Conservation (phyloP, 495 filamentous ascomycete species). For the Trichoderma reesei region DNA sequence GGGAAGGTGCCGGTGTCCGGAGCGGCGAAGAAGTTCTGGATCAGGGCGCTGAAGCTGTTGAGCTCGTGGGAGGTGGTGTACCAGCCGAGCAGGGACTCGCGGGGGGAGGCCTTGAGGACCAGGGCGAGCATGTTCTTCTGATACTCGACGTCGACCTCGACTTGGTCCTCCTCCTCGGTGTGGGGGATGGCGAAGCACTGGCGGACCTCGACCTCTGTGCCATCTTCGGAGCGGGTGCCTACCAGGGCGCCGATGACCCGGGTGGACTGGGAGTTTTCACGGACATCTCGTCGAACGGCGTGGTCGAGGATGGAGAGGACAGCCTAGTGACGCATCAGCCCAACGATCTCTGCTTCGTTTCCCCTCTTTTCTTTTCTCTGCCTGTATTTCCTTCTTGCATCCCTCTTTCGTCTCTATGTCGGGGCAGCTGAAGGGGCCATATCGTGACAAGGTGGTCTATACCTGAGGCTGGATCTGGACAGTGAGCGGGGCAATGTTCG, state of each 20-base stretch:
- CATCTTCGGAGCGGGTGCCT: conserved; percentile 87
- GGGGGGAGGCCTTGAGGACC: conserved; percentile 86
- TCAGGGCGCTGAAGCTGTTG: conserved; percentile 95
- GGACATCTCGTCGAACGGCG: conserved; percentile 80
- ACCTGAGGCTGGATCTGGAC: conserved; percentile 95
- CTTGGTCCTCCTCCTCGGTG: conserved; percentile 95
- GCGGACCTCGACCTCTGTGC: conserved; percentile 86
- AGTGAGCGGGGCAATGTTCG: conserved; percentile 77
- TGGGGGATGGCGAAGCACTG: conserved; percentile 96
- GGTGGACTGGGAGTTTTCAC: conserved; percentile 70
- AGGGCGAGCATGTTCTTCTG: conserved; percentile 97
- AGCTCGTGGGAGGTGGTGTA: conserved; percentile 93
- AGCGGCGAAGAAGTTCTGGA: conserved; percentile 98
- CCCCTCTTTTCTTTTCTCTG: neutral
- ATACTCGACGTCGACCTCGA: conserved; percentile 99
- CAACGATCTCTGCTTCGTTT: neutral
- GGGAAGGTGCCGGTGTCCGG: conserved; percentile 95
- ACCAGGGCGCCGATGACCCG: conserved; percentile 94
- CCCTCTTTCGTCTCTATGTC: neutral
- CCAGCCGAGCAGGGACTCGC: conserved; percentile 92
- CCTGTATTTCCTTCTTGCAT: neutral
- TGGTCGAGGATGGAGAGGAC: conserved; percentile 97
- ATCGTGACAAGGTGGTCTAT: conserved; percentile 46
- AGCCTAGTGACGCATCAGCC: conserved; percentile 46
- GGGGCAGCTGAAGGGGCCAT: conserved; percentile 64